Conservation (phyloP, 805 yeast genomes). For the Nakazawaea anatomiae region DNA sequence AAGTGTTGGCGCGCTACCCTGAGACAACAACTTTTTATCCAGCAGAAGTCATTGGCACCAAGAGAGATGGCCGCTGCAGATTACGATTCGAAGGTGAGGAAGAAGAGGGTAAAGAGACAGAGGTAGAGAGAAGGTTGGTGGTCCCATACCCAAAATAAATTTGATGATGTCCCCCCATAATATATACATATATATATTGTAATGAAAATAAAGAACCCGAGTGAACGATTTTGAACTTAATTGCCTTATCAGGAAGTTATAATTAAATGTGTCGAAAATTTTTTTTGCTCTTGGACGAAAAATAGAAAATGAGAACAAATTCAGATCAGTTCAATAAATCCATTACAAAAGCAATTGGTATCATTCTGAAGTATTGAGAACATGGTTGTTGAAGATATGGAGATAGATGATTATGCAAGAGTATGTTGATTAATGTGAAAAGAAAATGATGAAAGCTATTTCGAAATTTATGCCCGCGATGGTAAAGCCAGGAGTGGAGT, state of each 20-base stretch:
- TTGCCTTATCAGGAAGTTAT: conserved; percentile 1
- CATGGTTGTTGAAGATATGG: conserved; percentile 41
- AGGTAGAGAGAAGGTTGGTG: conserved; percentile 80
- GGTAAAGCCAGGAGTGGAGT: not conserved
- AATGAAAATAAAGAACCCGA: not conserved
- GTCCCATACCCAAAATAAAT: conserved; percentile 53
- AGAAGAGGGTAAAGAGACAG: conserved; percentile 92
- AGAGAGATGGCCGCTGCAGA: conserved; percentile 70
- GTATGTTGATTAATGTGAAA: conserved; percentile 2
- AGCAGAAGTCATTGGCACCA: conserved; percentile 80
- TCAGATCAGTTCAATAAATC: no score
- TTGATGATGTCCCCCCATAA: not conserved
- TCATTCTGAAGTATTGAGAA: not conserved
- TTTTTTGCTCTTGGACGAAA: not conserved
- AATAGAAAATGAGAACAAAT: no score
- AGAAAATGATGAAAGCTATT: not conserved
- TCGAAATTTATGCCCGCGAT: not conserved
- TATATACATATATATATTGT: not conserved
- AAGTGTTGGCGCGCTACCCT: conserved; percentile 90
- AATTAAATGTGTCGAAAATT: not conserved
- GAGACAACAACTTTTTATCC: conserved; percentile 97
- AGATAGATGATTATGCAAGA: conserved; percentile 55
- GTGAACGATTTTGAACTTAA: not conserved
- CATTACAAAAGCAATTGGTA: not conserved
- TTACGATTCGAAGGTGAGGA: conserved; percentile 94